These are phyloP conservation scores for Colletotrichum limetticola DNA, from an alignment of 2,329 filamentous ascomycete genomes.

Conservation along the genomic window DNA sequence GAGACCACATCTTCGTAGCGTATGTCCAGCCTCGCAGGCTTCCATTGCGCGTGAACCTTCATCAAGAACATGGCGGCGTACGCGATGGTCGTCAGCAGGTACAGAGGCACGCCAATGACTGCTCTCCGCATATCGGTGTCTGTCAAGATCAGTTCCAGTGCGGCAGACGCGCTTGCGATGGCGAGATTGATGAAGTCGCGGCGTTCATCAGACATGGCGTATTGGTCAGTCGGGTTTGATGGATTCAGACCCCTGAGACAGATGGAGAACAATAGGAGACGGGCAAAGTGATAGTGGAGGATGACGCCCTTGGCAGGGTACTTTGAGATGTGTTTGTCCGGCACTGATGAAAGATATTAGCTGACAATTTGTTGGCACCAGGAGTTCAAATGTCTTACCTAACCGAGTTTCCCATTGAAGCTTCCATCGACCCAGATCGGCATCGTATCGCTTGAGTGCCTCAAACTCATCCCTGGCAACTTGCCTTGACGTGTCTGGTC, in stretches of 20 bases:
- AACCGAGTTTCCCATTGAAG: slow-evolving; percentile 48
- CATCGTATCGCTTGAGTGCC: slow-evolving; percentile 40
- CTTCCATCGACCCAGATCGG: slow-evolving; percentile 49
- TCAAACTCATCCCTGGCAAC: slow-evolving; percentile 48
- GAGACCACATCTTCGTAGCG: slow-evolving; percentile 45
- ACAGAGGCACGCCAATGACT: slow-evolving; percentile 45
- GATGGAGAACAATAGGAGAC: slow-evolving; percentile 60
- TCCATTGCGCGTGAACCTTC: slow-evolving; percentile 46
- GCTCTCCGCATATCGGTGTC: slow-evolving; percentile 44
- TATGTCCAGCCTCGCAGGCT: slow-evolving; percentile 40
- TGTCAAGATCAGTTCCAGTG: slow-evolving; percentile 42
- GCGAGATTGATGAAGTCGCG: slow-evolving; percentile 55
- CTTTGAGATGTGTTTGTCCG: slow-evolving; percentile 56
- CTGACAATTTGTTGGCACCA: background rate
- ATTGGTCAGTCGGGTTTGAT: slow-evolving; percentile 43
- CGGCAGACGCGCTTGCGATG: slow-evolving; percentile 48
- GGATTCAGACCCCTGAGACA: slow-evolving; percentile 51
- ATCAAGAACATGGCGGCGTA: slow-evolving; percentile 47
- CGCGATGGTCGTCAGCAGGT: slow-evolving; percentile 45
- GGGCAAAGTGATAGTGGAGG: slow-evolving; percentile 62
- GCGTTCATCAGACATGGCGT: slow-evolving; percentile 55
- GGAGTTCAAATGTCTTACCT: slow-evolving; percentile 40
- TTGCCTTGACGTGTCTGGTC: slow-evolving; percentile 59
- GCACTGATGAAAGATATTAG: slow-evolving; percentile 43
- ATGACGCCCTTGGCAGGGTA: slow-evolving; percentile 61